Percentiles rank a stretch among this genome's conserved stretches.
Conservation (phyloP, 2,329 filamentous ascomycete species). For the Aquanectria penicillioides region DNA sequence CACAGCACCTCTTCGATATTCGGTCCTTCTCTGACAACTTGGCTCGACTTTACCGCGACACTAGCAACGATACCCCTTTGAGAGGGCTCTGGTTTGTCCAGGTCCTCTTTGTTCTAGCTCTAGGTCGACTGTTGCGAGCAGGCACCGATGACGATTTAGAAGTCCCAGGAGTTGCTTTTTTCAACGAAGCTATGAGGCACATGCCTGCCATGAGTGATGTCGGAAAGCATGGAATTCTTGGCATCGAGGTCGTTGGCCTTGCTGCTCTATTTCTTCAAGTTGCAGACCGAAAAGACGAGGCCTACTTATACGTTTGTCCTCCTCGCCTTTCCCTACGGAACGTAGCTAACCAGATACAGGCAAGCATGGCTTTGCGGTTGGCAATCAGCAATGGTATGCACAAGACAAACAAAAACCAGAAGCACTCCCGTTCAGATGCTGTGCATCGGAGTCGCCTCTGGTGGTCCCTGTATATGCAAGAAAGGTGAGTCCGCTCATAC, state of each 20-base stretch:
- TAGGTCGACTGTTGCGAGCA: constrained; percentile 23
- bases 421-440: constrained; percentile 21
- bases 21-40: constrained; percentile 25
- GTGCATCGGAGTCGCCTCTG: constrained; percentile 26
- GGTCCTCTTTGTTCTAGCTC: constrained; percentile 22
- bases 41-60: constrained; percentile 12
- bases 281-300: constrained; percentile 29
- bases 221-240: constrained; percentile 17
- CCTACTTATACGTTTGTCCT: constrained; percentile 25
- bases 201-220: constrained; percentile 20
- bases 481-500: constrained; percentile 1
- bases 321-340: no score
- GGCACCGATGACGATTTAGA: constrained; percentile 19
- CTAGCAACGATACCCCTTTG: neutral
- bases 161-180: constrained; percentile 23
- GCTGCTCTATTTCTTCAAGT: constrained; percentile 25
- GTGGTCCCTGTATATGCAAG: constrained; percentile 31
- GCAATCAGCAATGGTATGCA: constrained; percentile 15
- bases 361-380: constrained; percentile 24
- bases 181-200: constrained; percentile 27
- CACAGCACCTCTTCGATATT: constrained; percentile 27
- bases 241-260: constrained; percentile 26
- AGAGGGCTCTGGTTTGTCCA: constrained; percentile 26
- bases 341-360: neutral
- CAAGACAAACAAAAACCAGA: constrained; percentile 7